Evolutionary conservation across 1,284 basidiomycete species (phyloP).

Genomic region (Austroboletus novae-zelandiae): DNA sequence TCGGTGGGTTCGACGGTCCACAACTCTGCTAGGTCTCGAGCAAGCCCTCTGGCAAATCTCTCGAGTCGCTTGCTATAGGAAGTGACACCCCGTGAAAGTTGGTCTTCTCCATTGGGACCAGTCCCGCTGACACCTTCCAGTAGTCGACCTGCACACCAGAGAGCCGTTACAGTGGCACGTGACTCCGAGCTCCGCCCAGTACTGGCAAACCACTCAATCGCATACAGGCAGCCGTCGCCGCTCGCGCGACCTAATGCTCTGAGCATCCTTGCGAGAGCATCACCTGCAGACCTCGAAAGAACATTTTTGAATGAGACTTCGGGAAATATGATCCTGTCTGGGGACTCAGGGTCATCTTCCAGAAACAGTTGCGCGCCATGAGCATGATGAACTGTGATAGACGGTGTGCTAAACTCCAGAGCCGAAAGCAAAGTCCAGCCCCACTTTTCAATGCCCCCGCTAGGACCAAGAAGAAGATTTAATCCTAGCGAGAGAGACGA

Average conservation of each 20-base stretch:
- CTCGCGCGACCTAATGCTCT: slow-evolving; percentile 67
- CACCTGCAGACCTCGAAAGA: slow-evolving; percentile 52
- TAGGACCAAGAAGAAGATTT: slow-evolving; percentile 72
- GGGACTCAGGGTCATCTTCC: slow-evolving; percentile 42
- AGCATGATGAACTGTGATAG: slow-evolving; percentile 43
- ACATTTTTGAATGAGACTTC: slow-evolving; percentile 61
- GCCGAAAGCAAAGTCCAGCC: slow-evolving; percentile 79
- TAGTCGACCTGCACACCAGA: slow-evolving; percentile 80
- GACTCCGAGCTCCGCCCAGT: slow-evolving; percentile 51
- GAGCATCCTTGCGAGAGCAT: slow-evolving; percentile 68
- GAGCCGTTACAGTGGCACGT: slow-evolving; percentile 59
- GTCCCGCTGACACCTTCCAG: slow-evolving; percentile 67
- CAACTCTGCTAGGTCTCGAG: slow-evolving; percentile 61
- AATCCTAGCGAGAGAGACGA: slow-evolving; percentile 53
- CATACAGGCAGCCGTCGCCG: slow-evolving; percentile 66
- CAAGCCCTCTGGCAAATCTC: slow-evolving; percentile 64
- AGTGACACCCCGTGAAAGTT: slow-evolving; percentile 31
- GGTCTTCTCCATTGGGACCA: slow-evolving; percentile 33
- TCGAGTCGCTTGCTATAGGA: slow-evolving; percentile 48
- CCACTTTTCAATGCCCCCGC: slow-evolving; percentile 86
- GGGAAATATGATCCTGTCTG: slow-evolving; percentile 51
- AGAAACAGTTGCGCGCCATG: slow-evolving; percentile 56
- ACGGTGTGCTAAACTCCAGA: slow-evolving; percentile 65
- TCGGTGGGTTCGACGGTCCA: slow-evolving; percentile 53
- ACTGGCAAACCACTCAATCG: slow-evolving; percentile 80